Percentiles rank a stretch among this genome's conserved stretches.
Evolutionary conservation across 2,329 filamentous ascomycete genomes (phyloP).

Genomic region (Colletotrichum tofieldiae): DNA sequence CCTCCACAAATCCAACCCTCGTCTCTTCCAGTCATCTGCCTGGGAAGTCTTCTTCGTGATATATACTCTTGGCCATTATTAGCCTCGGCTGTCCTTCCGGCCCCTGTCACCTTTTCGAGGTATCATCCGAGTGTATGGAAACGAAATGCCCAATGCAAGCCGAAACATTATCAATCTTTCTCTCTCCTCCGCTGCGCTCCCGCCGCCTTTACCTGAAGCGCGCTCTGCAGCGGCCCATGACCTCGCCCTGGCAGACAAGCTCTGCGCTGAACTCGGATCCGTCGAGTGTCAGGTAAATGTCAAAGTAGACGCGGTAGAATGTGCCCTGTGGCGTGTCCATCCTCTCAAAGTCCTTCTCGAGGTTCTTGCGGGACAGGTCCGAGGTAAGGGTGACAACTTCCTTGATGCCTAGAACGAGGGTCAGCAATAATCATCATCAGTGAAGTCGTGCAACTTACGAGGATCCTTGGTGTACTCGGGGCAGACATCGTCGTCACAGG

Average conservation of each 20-base stretch:
- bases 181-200: not conserved
- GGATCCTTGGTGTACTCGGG: conserved; percentile 99
- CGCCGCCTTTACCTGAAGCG: conserved; percentile 77
- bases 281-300: conserved; percentile 92
- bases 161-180: conserved; percentile 34
- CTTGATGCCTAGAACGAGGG: conserved; percentile 83
- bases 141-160: conserved; percentile 38
- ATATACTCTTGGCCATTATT: conserved; percentile 43
- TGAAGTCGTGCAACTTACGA: conserved; percentile 75
- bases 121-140: conserved; percentile 45
- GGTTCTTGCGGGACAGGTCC: conserved; percentile 96
- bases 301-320: conserved; percentile 88
- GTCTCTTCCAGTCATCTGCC: conserved; percentile 32
- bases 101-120: conserved; percentile 43
- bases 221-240: conserved; percentile 97
- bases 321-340: conserved; percentile 99
- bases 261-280: conserved; percentile 98
- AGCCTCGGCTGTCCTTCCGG: conserved; percentile 39
- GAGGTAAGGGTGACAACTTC: conserved; percentile 98
- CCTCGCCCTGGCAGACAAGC: conserved; percentile 98
- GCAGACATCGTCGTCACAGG: conserved; percentile 97
- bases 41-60: conserved; percentile 41
- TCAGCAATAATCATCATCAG: conserved; percentile 46
- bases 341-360: conserved; percentile 98
- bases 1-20: conserved; percentile 29